Evolutionary conservation across 164 flowering plant species (phyloP), one percentile per base, ranked within the genome.

Genomic region (Pachysandra terminalis): DNA sequence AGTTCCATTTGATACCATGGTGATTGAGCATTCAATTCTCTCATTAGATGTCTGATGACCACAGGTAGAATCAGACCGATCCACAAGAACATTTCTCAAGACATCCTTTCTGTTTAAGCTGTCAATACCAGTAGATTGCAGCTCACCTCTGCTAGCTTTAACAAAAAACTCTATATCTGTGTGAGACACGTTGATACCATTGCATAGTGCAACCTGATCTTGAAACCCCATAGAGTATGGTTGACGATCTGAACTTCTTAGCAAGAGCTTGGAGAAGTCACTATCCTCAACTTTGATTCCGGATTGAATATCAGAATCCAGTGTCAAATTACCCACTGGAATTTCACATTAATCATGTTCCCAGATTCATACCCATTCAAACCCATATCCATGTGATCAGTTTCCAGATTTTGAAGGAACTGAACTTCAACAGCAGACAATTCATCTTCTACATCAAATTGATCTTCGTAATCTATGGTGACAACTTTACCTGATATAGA

Each of bases 401-500:
- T 41, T 64, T 65, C 63, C 51, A 51, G 17, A 70, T 60, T 58
- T 59, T 68, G 81, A 56, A 27, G 24, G n/a, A 56, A 35, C 23
- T 19, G 37, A 32, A 53, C 64, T 61, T 65, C 27, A 17, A 15
- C 40, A 65, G 48, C 61, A 15, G 26, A 60, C 15, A 56, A 59
- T 62, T 59, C 68, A 60, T 71, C 74, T 1, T 68, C 68, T 28
- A 17, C 74, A 70, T 75, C 79, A 59, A 40, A 74, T 10, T 63
- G 69, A 56, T 75, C 78, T 22, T 75, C 37, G 37, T 32, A 7
- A 32, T 7, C 3, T 7, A 32, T 32, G 37, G 37, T 7, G 7
- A 32, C 37, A 32, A 32, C 37, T 52, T 68, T 66, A 69, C 73
- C 65, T 48, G 83, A 72, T 32, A 74, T 24, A 61, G 77, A 74